These are phyloP conservation scores for Penicillium robsamsonii DNA, from an alignment of 495 filamentous ascomycete genomes.

Conservation along the genomic window DNA sequence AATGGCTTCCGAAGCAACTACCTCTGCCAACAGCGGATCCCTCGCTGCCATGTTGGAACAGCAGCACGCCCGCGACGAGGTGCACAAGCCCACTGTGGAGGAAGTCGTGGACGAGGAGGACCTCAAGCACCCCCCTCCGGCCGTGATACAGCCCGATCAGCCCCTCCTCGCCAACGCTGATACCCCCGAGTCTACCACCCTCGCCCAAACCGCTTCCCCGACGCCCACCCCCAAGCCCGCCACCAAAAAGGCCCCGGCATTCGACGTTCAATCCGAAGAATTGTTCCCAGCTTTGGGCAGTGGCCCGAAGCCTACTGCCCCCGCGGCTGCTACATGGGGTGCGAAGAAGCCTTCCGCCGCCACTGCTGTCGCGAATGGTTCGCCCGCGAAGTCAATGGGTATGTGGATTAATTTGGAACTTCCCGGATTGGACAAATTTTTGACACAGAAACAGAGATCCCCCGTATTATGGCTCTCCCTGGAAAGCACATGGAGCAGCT, in stretches of 20 bases:
- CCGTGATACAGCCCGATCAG: constrained; percentile 40
- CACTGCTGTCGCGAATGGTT: constrained; percentile 61
- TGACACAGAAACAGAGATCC: constrained; percentile 36
- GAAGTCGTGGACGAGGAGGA: constrained; percentile 82
- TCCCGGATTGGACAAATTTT: background rate
- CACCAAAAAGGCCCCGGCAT: constrained; percentile 42
- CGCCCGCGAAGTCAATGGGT: constrained; percentile 46
- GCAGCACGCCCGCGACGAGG: constrained; percentile 65
- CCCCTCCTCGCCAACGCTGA: constrained; percentile 23
- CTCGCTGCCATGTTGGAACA: constrained; percentile 75
- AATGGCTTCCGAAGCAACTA: constrained; percentile 49
- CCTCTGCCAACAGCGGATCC: constrained; percentile 41
- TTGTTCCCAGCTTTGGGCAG: constrained; percentile 85
- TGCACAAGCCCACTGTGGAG: constrained; percentile 71
- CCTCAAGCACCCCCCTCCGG: constrained; percentile 55
- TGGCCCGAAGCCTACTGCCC: constrained; percentile 59
- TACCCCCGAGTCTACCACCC: constrained; percentile 17
- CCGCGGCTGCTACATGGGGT: constrained; percentile 69
- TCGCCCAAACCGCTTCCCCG: constrained; percentile 21
- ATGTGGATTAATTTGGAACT: constrained; percentile 14
- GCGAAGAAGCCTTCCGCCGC: constrained; percentile 54
- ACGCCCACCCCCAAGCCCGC: constrained; percentile 38
- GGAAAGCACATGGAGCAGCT: constrained; percentile 76
- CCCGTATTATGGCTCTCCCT: constrained; percentile 65
- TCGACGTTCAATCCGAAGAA: constrained; percentile 86